Base-by-base conservation (phyloP, 2,329 filamentous ascomycete species). In the Dothideomycetes sp. region DNA sequence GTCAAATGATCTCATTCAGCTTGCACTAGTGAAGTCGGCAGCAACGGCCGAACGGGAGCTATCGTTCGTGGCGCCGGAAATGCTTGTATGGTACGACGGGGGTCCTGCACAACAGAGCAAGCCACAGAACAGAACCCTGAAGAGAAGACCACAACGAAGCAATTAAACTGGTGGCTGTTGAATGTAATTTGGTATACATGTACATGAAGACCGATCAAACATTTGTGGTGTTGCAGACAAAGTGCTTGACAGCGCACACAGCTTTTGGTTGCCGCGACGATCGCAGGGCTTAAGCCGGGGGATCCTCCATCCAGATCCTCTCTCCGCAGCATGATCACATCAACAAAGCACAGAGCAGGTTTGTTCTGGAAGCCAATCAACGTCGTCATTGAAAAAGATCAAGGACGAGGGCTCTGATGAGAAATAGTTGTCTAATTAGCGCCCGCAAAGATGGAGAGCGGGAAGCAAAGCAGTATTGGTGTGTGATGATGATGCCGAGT, bases 1-100 rank as follows among this genome's bases (percentile, higher is more conserved):
- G 22, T 27, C 22, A 27, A 12, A 27, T 27, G 22, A 27, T 27
- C 51, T 8, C 36, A n/a, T 43, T 45, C 16, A 36, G 34, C 16
- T 35, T 12, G 2, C 32, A 27, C 22, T 27, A 27, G 12, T 27
- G 22, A 27, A 27, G n/a, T 27, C 22, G 22, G 22, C 7, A 27
- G 22, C 22, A 7, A 7, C 22, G 12, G 22, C 12, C 22, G 22
- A 27, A 27, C 22, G 22, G 22, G 22, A 12, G 22, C 22, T 27
- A 27, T 27, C 22, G 22, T 7, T 7, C 7, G 12, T 27, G 22
- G 22, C 22, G 22, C 12, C 22, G 22, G n/a, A 27, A 27, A 27
- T 27, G 22, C 22, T 27, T 27, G 22, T 27, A 7, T 27, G 22
- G 7, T 27, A 27, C 22, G 12, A 27, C 22, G 7, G 22, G 22